Conservation (phyloP, 805 yeast genomes). For the Wickerhamomyces xylosicus region DNA sequence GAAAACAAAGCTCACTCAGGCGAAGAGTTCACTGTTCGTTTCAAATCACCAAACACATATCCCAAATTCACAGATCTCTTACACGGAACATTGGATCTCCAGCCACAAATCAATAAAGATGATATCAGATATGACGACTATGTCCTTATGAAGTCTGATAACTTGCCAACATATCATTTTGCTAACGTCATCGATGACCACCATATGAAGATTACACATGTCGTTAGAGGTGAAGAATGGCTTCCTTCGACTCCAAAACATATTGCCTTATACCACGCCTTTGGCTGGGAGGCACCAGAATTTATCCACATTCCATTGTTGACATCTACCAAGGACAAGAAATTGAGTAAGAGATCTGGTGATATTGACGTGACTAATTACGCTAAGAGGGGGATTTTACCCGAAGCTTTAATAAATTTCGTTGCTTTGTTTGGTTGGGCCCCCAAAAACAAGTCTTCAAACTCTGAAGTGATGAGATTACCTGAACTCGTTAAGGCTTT, state of each 20-base stretch:
- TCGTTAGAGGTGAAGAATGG: constrained; percentile 97
- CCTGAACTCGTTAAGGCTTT: constrained; percentile 46
- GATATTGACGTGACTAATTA: constrained; percentile 63
- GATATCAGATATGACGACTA: constrained; percentile 86
- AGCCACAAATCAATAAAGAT: constrained; percentile 61
- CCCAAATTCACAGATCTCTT: constrained; percentile 62
- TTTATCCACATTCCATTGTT: constrained; percentile 87
- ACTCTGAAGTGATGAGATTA: constrained; percentile 43
- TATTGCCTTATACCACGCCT: constrained; percentile 73
- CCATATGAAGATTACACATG: constrained; percentile 86
- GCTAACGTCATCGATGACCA: constrained; percentile 96
- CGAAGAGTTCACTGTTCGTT: constrained; percentile 49
- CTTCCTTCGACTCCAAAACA: constrained; percentile 93
- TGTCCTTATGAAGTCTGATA: constrained; percentile 84
- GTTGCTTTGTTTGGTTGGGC: constrained; percentile 94
- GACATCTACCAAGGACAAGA: constrained; percentile 62
- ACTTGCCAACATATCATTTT: constrained; percentile 91
- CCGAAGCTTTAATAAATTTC: constrained; percentile 83
- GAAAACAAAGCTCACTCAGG: constrained; percentile 21
- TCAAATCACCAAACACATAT: constrained; percentile 65
- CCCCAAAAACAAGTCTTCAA: constrained; percentile 51
- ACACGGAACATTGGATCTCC: constrained; percentile 69
- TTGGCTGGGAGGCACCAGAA: constrained; percentile 76
- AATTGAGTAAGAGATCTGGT: constrained; percentile 78
- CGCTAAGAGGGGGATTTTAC: constrained; percentile 53